A percentile compares a stretch with the other conserved stretches of the same genome.
Conservation (phyloP, 805 yeast genomes). For the Metschnikowia shivogae region DNA sequence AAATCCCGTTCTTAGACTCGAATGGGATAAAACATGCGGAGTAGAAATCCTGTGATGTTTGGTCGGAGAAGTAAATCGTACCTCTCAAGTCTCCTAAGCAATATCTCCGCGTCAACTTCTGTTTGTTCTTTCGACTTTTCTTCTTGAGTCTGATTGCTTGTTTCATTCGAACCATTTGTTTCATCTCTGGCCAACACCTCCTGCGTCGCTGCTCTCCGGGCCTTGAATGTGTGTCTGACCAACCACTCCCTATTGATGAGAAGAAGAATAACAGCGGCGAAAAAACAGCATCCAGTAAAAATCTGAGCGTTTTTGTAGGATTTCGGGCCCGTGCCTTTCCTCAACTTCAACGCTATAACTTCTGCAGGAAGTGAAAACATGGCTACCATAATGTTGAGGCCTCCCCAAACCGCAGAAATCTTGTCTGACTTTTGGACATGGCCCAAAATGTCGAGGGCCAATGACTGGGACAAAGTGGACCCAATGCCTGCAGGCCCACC, state of each 20-base stretch:
- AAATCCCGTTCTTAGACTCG: slow-evolving; percentile 6
- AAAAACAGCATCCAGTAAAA: slow-evolving; percentile 50
- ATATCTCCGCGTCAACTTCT: slow-evolving; percentile 4
- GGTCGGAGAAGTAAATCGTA: slow-evolving; percentile 10
- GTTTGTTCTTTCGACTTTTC: not conserved
- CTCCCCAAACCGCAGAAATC: slow-evolving; percentile 40
- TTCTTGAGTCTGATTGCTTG: not conserved
- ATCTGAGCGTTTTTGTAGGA: slow-evolving; percentile 57
- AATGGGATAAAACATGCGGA: slow-evolving; percentile 17
- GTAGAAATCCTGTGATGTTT: slow-evolving; percentile 4
- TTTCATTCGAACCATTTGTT: not conserved
- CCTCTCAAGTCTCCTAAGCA: slow-evolving; percentile 9
- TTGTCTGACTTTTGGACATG: slow-evolving; percentile 15
- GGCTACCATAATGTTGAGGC: slow-evolving; percentile 30
- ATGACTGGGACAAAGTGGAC: slow-evolving; percentile 20
- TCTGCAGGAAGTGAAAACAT: slow-evolving; percentile 44
- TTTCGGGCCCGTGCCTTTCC: slow-evolving; percentile 6
- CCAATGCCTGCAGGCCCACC: slow-evolving; percentile 32
- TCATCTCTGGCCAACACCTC: not conserved
- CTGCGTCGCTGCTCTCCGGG: slow-evolving; percentile 8
- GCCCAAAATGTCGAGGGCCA: slow-evolving; percentile 16
- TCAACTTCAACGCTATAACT: slow-evolving; percentile 44
- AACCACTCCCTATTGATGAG: slow-evolving; percentile 50
- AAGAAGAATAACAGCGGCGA: slow-evolving; percentile 40
- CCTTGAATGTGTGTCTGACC: slow-evolving; percentile 24